phyloP scores from a whole-genome alignment of 164 flowering plant genomes.

The Santalum album region DNA sequence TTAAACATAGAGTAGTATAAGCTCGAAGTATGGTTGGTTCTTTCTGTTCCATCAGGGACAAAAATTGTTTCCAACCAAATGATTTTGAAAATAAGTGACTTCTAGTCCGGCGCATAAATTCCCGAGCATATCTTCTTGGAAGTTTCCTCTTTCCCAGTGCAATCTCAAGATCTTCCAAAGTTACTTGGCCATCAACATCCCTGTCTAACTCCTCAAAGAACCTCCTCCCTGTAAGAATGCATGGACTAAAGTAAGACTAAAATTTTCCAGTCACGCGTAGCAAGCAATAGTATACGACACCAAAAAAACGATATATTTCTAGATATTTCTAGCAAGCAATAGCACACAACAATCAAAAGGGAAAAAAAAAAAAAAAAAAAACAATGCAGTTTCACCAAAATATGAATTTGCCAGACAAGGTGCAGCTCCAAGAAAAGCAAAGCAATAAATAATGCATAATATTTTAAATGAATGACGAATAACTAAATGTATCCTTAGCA shows the following conservation, averaged over 20 bases:
- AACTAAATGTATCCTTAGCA: too few species aligned
- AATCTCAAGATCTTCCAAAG: slow-evolving; percentile 87
- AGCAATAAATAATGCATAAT: too few species aligned
- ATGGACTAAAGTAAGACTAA: background rate
- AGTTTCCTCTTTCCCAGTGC: slow-evolving; percentile 85
- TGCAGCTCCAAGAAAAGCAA: too few species aligned
- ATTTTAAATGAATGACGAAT: too few species aligned
- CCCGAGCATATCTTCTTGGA: slow-evolving; percentile 85
- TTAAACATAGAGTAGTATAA: slow-evolving; percentile 87
- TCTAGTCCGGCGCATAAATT: slow-evolving; percentile 74
- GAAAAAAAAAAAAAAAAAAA: too few species aligned
- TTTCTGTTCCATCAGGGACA: slow-evolving; percentile 92
- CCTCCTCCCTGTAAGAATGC: slow-evolving; percentile 61
- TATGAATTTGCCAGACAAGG: too few species aligned
- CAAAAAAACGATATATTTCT: too few species aligned
- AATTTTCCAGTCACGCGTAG: too few species aligned
- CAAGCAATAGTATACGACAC: too few species aligned
- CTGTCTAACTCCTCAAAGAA: slow-evolving; percentile 95
- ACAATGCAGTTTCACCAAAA: too few species aligned
- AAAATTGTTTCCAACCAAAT: slow-evolving; percentile 93
- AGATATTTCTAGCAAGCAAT: too few species aligned
- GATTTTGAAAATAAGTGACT: slow-evolving; percentile 87
- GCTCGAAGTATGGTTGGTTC: slow-evolving; percentile 96
- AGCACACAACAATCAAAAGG: too few species aligned
- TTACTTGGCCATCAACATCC: slow-evolving; percentile 96